Evolutionary conservation across 2,329 filamentous ascomycete species (phyloP).

Genomic region (Hirsutella rhossiliensis): DNA sequence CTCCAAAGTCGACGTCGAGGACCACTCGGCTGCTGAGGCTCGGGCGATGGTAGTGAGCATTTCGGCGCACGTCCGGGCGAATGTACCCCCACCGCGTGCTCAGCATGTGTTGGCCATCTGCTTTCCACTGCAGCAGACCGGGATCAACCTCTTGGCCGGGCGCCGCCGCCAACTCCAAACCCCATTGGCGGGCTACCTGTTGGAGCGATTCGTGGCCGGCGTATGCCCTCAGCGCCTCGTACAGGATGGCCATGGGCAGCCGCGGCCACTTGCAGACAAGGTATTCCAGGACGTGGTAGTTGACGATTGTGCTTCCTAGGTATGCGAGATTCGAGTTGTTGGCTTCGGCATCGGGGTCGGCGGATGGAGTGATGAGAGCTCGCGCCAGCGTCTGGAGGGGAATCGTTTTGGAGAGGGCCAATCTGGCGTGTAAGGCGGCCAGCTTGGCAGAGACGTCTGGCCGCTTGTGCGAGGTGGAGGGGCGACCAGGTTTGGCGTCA

Average conservation of each 20-base stretch:
- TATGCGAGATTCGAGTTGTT: slow-evolving; percentile 81
- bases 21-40: slow-evolving; percentile 68
- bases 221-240: slow-evolving; percentile 76
- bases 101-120: slow-evolving; percentile 30
- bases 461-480: slow-evolving; percentile 58
- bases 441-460: slow-evolving; percentile 75
- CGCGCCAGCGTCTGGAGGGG: slow-evolving; percentile 79
- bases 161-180: slow-evolving; percentile 74
- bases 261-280: slow-evolving; percentile 84
- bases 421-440: slow-evolving; percentile 79
- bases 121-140: slow-evolving; percentile 71
- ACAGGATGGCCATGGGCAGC: slow-evolving; percentile 77
- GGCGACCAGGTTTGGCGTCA: slow-evolving; percentile 23
- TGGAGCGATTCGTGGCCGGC: slow-evolving; percentile 63
- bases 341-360: slow-evolving; percentile 66
- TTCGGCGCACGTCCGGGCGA: slow-evolving; percentile 35
- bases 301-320: slow-evolving; percentile 71
- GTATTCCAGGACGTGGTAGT: slow-evolving; percentile 81
- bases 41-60: slow-evolving; percentile 38
- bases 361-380: slow-evolving; percentile 73
- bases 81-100: slow-evolving; percentile 38
- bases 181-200: slow-evolving; percentile 73
- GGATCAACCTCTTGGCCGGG: slow-evolving; percentile 89
- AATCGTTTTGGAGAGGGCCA: slow-evolving; percentile 69
- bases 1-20: slow-evolving; percentile 76